Conservation (phyloP, 1,284 basidiomycete species). For the Coniferiporia sulphurascens region DNA sequence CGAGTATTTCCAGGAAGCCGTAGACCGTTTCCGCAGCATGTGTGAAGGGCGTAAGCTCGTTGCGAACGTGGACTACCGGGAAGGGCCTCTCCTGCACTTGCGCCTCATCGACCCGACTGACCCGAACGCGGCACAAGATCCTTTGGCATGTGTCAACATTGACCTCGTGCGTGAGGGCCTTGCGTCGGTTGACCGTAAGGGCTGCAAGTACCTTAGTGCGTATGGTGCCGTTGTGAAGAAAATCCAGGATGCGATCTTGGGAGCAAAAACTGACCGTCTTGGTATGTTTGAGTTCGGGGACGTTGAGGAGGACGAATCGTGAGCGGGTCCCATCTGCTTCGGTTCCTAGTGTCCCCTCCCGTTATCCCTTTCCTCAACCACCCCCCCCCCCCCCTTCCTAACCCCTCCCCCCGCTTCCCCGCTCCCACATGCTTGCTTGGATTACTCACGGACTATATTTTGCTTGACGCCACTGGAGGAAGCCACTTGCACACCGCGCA, state of each 20-base stretch:
- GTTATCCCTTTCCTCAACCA: too few relatives aligned
- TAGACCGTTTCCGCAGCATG: conserved; percentile 78
- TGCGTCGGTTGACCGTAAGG: conserved; percentile 74
- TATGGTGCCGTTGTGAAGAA: conserved; percentile 70
- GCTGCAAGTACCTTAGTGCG: conserved; percentile 64
- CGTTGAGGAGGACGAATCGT: conserved; percentile 65
- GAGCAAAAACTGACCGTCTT: conserved; percentile 70
- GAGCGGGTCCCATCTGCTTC: not conserved
- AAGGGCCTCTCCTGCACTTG: conserved; percentile 74
- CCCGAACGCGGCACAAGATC: conserved; percentile 60
- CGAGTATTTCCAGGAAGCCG: conserved; percentile 82
- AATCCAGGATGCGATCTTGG: conserved; percentile 55
- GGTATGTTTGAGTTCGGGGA: conserved; percentile 90
- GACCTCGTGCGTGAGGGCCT: conserved; percentile 79
- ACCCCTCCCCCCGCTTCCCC: too few relatives aligned
- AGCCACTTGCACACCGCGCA: not conserved
- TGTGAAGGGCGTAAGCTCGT: conserved; percentile 87
- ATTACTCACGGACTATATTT: not conserved
- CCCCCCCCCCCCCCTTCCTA: too few relatives aligned
- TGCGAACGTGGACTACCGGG: conserved; percentile 84
- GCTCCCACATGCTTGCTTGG: too few relatives aligned
- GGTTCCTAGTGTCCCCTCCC: not conserved
- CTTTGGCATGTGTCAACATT: conserved; percentile 77
- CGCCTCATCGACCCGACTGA: conserved; percentile 84
- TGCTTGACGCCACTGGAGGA: not conserved